These are phyloP conservation scores for Chytriomyces confervae DNA, from an alignment of 192 early-diverging fungal species.

Conservation along the genomic window DNA sequence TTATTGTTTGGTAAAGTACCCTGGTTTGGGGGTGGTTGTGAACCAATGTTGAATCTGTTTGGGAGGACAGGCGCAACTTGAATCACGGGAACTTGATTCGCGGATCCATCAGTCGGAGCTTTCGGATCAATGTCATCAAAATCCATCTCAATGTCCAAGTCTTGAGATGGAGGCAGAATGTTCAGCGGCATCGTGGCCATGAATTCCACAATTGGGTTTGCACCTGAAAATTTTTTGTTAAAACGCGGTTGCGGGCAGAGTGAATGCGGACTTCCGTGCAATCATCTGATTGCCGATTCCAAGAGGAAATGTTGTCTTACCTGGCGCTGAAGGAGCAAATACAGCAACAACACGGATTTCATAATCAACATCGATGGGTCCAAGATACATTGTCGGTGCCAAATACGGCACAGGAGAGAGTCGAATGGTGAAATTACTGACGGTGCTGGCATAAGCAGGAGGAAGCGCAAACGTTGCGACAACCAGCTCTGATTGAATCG, in stretches of 20 bases:
- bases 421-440: conserved; percentile 20
- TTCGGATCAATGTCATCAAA: conserved; percentile 17
- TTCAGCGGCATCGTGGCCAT: conserved; percentile 21
- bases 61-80: conserved; percentile 11
- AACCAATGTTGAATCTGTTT: background rate
- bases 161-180: conserved; percentile 27
- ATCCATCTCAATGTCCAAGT: conserved; percentile 16
- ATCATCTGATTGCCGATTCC: no score
- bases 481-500: background rate
- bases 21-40: background rate
- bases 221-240: conserved; percentile 8
- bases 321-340: conserved; percentile 20
- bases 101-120: conserved; percentile 20
- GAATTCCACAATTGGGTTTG: conserved; percentile 28
- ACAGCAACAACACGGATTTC: conserved; percentile 31
- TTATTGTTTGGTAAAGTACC: background rate
- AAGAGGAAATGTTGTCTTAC: background rate
- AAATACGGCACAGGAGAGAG: conserved; percentile 25
- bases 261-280: no score
- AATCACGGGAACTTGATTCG: conserved; percentile 24
- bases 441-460: conserved; percentile 15
- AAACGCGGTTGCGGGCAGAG: background rate
- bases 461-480: conserved; percentile 28
- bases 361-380: conserved; percentile 36
- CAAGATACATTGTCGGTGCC: conserved; percentile 29